Evolutionary conservation across 768 basidiomycete species (phyloP), one percentile per base, ranked within the genome.

Genomic region (Paxillus rubicundulus): DNA sequence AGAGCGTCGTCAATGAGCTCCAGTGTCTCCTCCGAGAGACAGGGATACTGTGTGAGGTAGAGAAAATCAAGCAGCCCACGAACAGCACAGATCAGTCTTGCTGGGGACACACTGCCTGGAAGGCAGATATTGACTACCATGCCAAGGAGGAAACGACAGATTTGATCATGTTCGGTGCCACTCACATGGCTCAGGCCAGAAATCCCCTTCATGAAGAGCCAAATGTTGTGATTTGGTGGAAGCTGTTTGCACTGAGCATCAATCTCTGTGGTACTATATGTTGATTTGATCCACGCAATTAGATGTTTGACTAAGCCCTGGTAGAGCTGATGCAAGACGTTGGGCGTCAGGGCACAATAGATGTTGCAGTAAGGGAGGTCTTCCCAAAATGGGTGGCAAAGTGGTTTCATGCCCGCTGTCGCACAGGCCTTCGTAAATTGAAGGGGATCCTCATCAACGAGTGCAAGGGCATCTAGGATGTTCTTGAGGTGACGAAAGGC

Each of bases 21-120:
- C 0, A 77, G 66, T 1, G 70, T 71, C n/a, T 55, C 39, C 1
- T 56, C 50, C 0, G 68, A 60, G 47, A 77, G 75, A 2, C 60
- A 8, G 0, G 66, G 63, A 50, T 70, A 72, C 37, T 72, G 71
- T 0, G 73, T 69, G 13, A 71, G 51, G 50, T 70, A 75, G 7
- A 74, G 47, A 52, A 77, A 78, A 53, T 79, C 72, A 0, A 76
- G 54, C 0, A 76, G 27, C 0, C 62, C 70, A 1, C 67, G 61
- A 65, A 54, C 9, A 1, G 30, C 36, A 9, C n/a, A 1, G 4
- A 53, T 33, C 6, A 53, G 37, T 0, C 18, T 40, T 6, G 14
- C 14, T 9, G 37, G n/a, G 9, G 46, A 28, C 0, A 12, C 21
- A 10, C 45, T 39, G 24, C 24, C 24, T 24, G 24, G 24, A 4